These are phyloP conservation scores for Oehlia diaphana DNA, from an alignment of 192 early-diverging fungal species.

Conservation along the genomic window DNA sequence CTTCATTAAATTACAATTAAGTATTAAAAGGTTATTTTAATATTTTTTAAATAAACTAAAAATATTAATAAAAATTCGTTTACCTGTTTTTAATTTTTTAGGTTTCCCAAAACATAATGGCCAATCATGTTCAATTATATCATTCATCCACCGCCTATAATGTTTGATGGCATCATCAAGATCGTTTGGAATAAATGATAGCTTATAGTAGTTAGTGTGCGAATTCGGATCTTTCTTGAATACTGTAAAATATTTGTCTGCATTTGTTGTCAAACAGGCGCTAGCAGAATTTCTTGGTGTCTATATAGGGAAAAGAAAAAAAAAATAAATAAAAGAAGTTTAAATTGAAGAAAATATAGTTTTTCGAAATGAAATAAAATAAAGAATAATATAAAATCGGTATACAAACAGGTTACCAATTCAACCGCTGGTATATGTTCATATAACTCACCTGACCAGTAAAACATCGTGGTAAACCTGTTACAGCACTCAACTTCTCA, in stretches of 20 bases:
- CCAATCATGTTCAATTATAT: conserved; percentile 76
- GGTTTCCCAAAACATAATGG: conserved; percentile 77
- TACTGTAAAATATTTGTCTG: conserved; percentile 72
- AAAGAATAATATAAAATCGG: neutral
- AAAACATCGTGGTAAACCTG: conserved; percentile 78
- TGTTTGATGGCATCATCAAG: conserved; percentile 67
- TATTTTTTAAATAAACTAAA: too few relatives aligned
- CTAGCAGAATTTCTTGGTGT: conserved; percentile 81
- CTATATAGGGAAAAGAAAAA: conserved; percentile 33
- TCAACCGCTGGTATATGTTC: neutral
- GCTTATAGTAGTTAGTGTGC: conserved; percentile 69
- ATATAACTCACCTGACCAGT: conserved; percentile 70
- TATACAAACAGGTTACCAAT: conserved; percentile 5
- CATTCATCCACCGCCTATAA: conserved; percentile 75
- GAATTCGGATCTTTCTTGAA: conserved; percentile 65
- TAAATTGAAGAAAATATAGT: neutral
- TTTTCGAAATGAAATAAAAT: neutral
- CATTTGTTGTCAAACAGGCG: conserved; percentile 73
- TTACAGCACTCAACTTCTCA: conserved; percentile 67
- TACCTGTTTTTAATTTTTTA: conserved; percentile 36
- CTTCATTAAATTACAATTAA: neutral
- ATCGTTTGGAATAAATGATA: conserved; percentile 79
- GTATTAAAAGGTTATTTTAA: neutral
- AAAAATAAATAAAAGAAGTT: neutral
- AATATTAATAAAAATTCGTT: neutral